phyloP scores from a whole-genome alignment of 2,329 filamentous ascomycete species.

The Aspergillus transmontanensis region DNA sequence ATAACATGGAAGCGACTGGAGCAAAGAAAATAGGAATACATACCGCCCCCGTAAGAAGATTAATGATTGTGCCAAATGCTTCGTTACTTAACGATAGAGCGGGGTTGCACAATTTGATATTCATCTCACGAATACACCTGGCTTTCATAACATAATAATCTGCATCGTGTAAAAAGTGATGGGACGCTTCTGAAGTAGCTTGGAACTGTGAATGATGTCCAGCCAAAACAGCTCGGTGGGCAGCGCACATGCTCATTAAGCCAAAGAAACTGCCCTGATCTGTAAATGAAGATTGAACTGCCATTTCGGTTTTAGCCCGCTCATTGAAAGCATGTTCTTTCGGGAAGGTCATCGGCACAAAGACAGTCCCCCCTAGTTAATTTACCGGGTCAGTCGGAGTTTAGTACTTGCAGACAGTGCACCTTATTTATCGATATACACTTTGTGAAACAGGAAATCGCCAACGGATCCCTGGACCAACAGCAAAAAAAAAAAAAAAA shows the following conservation, averaged over 20 bases:
- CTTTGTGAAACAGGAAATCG: neutral
- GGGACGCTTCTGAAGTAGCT: conserved; percentile 17
- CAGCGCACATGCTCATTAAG: conserved; percentile 43
- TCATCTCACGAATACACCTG: conserved; percentile 38
- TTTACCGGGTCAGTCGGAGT: neutral
- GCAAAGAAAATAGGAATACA: conserved; percentile 8
- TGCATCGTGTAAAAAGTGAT: conserved; percentile 30
- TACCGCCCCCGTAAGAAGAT: conserved; percentile 41
- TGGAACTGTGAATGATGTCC: conserved; percentile 27
- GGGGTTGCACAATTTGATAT: conserved; percentile 33
- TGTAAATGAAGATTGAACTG: conserved; percentile 36
- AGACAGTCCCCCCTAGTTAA: conserved; percentile 32
- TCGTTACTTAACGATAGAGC: conserved; percentile 31
- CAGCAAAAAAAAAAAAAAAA: neutral
- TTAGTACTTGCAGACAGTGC: neutral
- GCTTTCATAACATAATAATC: conserved; percentile 44
- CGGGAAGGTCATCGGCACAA: conserved; percentile 44
- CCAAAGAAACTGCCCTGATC: conserved; percentile 42
- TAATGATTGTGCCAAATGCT: conserved; percentile 42
- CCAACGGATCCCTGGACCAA: neutral
- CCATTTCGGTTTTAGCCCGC: conserved; percentile 30
- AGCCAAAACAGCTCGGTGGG: conserved; percentile 39
- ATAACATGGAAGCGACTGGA: too few relatives aligned
- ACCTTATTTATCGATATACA: neutral
- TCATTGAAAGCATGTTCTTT: conserved; percentile 30